Evolutionary conservation across 495 filamentous ascomycete species (phyloP).

Genomic region (Trichoderma orchidacearum): DNA sequence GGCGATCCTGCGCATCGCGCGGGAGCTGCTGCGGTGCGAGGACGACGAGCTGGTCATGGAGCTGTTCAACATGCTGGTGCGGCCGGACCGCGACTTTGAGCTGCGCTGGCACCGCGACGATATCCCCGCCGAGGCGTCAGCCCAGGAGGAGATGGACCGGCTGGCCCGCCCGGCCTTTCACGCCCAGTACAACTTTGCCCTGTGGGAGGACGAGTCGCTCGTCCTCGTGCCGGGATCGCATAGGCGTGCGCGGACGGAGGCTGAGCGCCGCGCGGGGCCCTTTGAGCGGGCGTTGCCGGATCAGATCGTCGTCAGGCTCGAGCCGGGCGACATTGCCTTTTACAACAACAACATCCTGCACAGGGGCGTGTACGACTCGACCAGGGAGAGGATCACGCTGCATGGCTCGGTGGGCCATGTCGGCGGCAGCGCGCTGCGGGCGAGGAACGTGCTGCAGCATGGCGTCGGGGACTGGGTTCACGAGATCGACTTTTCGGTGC

Average conservation of each 20-base stretch:
- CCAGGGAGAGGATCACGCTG: constrained; percentile 56
- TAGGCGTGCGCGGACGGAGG: constrained; percentile 45
- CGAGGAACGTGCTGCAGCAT: constrained; percentile 77
- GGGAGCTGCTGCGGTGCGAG: constrained; percentile 33
- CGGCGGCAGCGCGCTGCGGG: constrained; percentile 36
- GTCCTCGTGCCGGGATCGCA: constrained; percentile 64
- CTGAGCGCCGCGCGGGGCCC: constrained; percentile 46
- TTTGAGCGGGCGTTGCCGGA: constrained; percentile 43
- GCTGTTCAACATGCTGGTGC: constrained; percentile 65
- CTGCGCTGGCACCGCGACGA: constrained; percentile 73
- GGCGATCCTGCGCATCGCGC: constrained; percentile 39
- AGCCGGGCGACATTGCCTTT: constrained; percentile 65
- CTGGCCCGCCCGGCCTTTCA: constrained; percentile 40
- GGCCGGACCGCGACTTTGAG: constrained; percentile 46
- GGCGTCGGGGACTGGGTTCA: constrained; percentile 65
- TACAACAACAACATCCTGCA: constrained; percentile 86
- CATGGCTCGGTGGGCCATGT: constrained; percentile 68
- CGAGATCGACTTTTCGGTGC: constrained; percentile 34
- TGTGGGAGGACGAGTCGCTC: constrained; percentile 52
- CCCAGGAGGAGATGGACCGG: constrained; percentile 38
- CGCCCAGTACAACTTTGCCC: constrained; percentile 67
- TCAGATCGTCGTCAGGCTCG: constrained; percentile 46
- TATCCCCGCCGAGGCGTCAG: constrained; percentile 40
- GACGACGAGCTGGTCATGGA: constrained; percentile 54
- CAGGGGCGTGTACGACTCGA: constrained; percentile 52